Base-by-base conservation (phyloP, 2,329 filamentous ascomycete genomes). In the Cadophora gregata region DNA sequence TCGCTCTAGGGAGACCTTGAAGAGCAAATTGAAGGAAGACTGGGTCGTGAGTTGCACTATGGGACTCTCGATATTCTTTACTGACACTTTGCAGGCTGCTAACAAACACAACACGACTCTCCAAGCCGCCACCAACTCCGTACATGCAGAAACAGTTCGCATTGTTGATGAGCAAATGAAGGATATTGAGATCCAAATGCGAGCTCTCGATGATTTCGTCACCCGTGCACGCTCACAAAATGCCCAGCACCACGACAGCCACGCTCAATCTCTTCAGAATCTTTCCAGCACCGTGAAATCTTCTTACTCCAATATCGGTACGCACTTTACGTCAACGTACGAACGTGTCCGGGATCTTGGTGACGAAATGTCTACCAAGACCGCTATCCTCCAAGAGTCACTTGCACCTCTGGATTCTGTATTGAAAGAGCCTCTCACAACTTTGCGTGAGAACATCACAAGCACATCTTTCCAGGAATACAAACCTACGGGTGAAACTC, bases 131-230 rank as follows among this genome's bases (percentile, higher is more conserved):
- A 94, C 95, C 0, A 91, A 92, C 73, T 92, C 92, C 2, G 93
- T 98, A 1, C 94, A 99, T 72, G 90, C 91, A 38, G 92, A 97
- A 79, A 97, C 95, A 0, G 88, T 97, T 33, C 90, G 90, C 7
- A 95, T 96, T 66, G 94, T 98, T 14, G 92, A 95, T 75, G 90
- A 91, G 65, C 96, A 99, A 80, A 92, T 96, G 81, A 85, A 87
- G 64, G 92, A 97, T 72, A 90, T 99, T 76, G 90, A 92, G 68
- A 86, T 84, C n/a, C 93, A 98, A 78, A 94, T 99, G 86, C 87
- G 89, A 65, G 92, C 93, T 1, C 85, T 99, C 8, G 95, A 98
- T 74, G 92, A 95, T 71, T 97, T 97, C 73, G 93, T 98, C 47
- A 86, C 90, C 36, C 89, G 92, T 36, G 93, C 96, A 59, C 88